phyloP scores from a whole-genome alignment of 2,329 filamentous ascomycete species.

The Microdochium trichocladiopsis region DNA sequence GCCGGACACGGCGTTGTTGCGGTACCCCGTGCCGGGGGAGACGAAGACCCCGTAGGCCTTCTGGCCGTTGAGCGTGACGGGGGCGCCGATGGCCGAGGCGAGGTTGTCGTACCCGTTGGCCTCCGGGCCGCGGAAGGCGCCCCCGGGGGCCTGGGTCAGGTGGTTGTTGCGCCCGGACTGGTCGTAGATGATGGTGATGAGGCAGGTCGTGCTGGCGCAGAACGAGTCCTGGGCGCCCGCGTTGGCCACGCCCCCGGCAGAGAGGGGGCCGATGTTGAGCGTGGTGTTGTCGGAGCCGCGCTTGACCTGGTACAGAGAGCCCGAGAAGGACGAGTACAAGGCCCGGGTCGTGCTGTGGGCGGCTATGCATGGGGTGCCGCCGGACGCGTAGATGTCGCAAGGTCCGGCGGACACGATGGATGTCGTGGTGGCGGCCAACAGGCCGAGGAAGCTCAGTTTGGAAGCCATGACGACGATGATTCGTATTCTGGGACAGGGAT shows the following conservation, averaged over 20 bases:
- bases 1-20: conserved; percentile 46
- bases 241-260: conserved; percentile 56
- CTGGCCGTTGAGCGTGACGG: conserved; percentile 51
- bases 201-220: conserved; percentile 52
- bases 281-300: conserved; percentile 45
- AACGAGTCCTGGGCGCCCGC: conserved; percentile 54
- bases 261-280: conserved; percentile 39
- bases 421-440: conserved; percentile 25
- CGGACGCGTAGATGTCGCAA: conserved; percentile 54
- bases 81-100: conserved; percentile 51
- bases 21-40: conserved; percentile 55
- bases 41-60: conserved; percentile 60
- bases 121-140: conserved; percentile 49
- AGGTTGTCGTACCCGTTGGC: conserved; percentile 51
- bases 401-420: conserved; percentile 44
- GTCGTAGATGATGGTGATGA: conserved; percentile 59
- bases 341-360: conserved; percentile 60
- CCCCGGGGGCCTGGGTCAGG: conserved; percentile 53
- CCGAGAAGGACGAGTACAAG: conserved; percentile 45
- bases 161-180: conserved; percentile 57
- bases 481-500: no score
- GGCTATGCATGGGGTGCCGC: conserved; percentile 55
- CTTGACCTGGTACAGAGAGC: conserved; percentile 51
- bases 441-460: conserved; percentile 10
- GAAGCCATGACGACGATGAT: neutral